These are phyloP conservation scores for Chaetomium globosum DNA, from an alignment of 2,329 filamentous ascomycete species.

Conservation along the genomic window DNA sequence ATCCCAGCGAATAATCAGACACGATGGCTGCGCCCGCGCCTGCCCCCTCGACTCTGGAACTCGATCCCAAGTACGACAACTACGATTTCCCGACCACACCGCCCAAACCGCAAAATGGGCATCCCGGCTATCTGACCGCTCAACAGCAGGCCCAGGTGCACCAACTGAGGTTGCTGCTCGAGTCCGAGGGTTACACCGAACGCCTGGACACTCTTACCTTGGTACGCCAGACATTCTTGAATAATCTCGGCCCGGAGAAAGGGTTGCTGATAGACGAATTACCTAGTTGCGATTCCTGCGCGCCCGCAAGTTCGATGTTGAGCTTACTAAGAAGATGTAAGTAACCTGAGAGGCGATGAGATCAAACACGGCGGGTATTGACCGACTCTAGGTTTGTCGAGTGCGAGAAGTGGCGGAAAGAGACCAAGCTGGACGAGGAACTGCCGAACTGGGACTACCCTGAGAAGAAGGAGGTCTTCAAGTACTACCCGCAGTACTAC, in stretches of 20 bases:
- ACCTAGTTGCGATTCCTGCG: slow-evolving; percentile 87
- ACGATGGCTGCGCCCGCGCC: slow-evolving; percentile 28
- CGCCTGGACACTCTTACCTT: slow-evolving; percentile 90
- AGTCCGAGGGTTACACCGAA: slow-evolving; percentile 78
- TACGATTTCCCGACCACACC: slow-evolving; percentile 89
- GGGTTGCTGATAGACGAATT: slow-evolving; percentile 24
- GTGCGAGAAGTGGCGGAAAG: slow-evolving; percentile 86
- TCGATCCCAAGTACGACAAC: slow-evolving; percentile 91
- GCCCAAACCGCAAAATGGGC: slow-evolving; percentile 69
- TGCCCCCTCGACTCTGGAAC: slow-evolving; percentile 48
- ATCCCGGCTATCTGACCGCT: slow-evolving; percentile 83
- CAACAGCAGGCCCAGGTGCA: slow-evolving; percentile 87
- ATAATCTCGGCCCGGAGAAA: not conserved
- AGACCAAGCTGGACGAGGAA: slow-evolving; percentile 80
- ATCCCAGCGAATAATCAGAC: slow-evolving; percentile 10
- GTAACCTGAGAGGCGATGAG: slow-evolving; percentile 37
- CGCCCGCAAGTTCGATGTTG: slow-evolving; percentile 92
- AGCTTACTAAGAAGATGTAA: slow-evolving; percentile 83
- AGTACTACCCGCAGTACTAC: slow-evolving; percentile 98
- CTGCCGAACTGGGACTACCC: slow-evolving; percentile 81
- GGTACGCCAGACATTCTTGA: slow-evolving; percentile 52
- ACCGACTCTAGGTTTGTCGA: slow-evolving; percentile 74
- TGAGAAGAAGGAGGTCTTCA: slow-evolving; percentile 79
- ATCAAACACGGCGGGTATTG: not conserved
- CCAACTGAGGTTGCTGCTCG: slow-evolving; percentile 82